Base-by-base conservation (phyloP, 2,329 filamentous ascomycete genomes). In the Colletotrichum truncatum region DNA sequence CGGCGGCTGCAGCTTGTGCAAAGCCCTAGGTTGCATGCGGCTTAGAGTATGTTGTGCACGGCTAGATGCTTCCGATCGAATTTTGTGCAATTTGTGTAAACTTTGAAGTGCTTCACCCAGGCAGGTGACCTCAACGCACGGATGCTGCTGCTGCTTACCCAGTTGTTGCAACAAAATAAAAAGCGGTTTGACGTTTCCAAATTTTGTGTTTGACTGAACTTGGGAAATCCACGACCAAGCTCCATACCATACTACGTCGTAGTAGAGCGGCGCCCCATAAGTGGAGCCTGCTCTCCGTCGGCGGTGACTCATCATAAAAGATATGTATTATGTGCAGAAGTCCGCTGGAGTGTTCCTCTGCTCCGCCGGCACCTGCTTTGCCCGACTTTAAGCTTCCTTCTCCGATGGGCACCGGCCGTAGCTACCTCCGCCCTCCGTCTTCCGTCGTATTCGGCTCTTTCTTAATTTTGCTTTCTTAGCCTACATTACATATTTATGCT, bases 1-100 rank as follows among this genome's bases (percentile, higher is more conserved):
- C 62, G 56, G 23, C 34, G 49, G 56, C 62, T 65, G 62, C 62
- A 65, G 48, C 26, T 49, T 36, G 48, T 61, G 39, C 61, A 53
- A 34, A 49, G 39, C 30, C 21, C 36, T 48, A 39, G 34, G 18
- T 43, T 41, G 48, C 49, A 55, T 65, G 41, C 49, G 57, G 62
- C 56, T 55, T n/a, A 51, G 28, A 16, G 12, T 55, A 9, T n/a
- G n/a, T 65, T 62, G 25, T 62, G 57, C 48, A 54, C 41, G 11
- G 25, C 3, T 34, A 26, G 39, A 4, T 16, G 11, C 25, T 26
- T 30, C 34, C 49, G 41, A 45, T 11, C n/a, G 11, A 21, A 26
- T 3, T 25, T 55, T 57, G 16, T 62, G 34, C 56, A 55, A 18
- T 2, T 43, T 62, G 23, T 23, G 41, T 34, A 65, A 49, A 41